phyloP scores from a whole-genome alignment of 1,139 yeast genomes.

The Lodderomyces elongisporus region DNA sequence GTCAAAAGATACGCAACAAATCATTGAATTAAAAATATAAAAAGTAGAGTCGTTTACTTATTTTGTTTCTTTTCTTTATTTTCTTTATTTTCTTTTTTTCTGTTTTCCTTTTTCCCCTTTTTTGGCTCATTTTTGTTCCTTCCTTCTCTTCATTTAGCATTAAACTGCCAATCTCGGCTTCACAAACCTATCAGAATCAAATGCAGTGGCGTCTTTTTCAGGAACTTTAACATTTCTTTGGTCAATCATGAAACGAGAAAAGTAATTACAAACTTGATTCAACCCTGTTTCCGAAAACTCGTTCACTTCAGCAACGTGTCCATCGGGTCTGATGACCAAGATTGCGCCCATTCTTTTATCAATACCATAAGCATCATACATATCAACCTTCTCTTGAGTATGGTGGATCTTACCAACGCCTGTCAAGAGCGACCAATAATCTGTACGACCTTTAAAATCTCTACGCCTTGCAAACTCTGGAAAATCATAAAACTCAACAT shows the following conservation, averaged over 20 bases:
- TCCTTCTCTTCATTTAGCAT: no score
- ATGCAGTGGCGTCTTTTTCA: slow-evolving; percentile 5
- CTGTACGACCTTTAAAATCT: slow-evolving; percentile 23
- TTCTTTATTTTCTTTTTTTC: no score
- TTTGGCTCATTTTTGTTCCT: no score
- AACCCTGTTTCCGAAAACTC: slow-evolving; percentile 16
- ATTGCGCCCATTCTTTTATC: slow-evolving; percentile 21
- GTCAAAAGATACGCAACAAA: neutral
- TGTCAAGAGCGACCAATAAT: slow-evolving; percentile 26
- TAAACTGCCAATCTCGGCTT: slow-evolving; percentile 12
- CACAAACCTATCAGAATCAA: slow-evolving; percentile 10
- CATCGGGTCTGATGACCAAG: slow-evolving; percentile 30
- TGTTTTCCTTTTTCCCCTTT: no score
- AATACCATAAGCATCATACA: slow-evolving; percentile 22
- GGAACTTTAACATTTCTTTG: slow-evolving; percentile 13
- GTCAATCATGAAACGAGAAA: slow-evolving; percentile 18
- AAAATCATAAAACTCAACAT: slow-evolving; percentile 22
- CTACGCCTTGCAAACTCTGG: slow-evolving; percentile 23
- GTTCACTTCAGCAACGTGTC: slow-evolving; percentile 24
- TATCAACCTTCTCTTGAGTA: slow-evolving; percentile 7
- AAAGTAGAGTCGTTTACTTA: no score
- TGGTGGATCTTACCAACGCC: slow-evolving; percentile 17
- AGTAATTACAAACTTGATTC: slow-evolving; percentile 17
- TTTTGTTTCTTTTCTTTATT: no score
- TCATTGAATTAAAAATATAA: no score